Evolutionary conservation across 192 early-diverging fungal species (phyloP).

Genomic region (Coemansia sp.): DNA sequence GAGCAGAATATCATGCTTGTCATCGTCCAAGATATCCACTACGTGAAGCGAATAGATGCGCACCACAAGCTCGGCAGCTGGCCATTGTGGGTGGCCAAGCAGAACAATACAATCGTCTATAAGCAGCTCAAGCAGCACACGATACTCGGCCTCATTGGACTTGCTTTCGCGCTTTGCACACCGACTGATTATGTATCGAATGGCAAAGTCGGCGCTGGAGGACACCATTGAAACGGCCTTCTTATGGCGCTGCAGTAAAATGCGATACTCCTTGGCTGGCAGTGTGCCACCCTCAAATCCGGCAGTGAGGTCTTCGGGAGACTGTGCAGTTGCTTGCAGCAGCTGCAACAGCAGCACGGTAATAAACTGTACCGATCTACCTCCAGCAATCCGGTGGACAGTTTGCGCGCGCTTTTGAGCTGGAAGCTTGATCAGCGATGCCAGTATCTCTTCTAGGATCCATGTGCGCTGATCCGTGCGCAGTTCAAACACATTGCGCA

Average conservation of each 20-base stretch:
- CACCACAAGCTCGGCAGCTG: slow-evolving; percentile 73
- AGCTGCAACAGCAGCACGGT: slow-evolving; percentile 71
- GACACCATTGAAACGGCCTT: slow-evolving; percentile 55
- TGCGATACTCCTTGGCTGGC: slow-evolving; percentile 36
- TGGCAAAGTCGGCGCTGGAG: slow-evolving; percentile 56
- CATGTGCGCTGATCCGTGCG: slow-evolving; percentile 62
- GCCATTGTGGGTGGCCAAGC: slow-evolving; percentile 86
- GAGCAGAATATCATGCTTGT: slow-evolving; percentile 57
- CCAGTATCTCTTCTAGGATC: slow-evolving; percentile 86
- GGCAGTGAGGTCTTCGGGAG: slow-evolving; percentile 35
- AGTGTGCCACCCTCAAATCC: slow-evolving; percentile 29
- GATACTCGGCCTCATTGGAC: slow-evolving; percentile 69
- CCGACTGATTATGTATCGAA: slow-evolving; percentile 62
- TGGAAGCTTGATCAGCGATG: slow-evolving; percentile 67
- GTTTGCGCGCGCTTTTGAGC: slow-evolving; percentile 54
- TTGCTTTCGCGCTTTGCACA: slow-evolving; percentile 52
- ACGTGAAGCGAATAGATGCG: slow-evolving; percentile 67
- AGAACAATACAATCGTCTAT: slow-evolving; percentile 70
- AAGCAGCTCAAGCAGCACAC: slow-evolving; percentile 65
- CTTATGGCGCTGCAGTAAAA: slow-evolving; percentile 41
- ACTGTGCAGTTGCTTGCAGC: slow-evolving; percentile 52
- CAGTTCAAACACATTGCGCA: slow-evolving; percentile 37
- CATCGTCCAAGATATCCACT: slow-evolving; percentile 63
- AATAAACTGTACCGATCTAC: slow-evolving; percentile 67
- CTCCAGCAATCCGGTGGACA: slow-evolving; percentile 60